Evolutionary conservation across 495 filamentous ascomycete species (phyloP).

Genomic region (Hypoxylon subgilvum): DNA sequence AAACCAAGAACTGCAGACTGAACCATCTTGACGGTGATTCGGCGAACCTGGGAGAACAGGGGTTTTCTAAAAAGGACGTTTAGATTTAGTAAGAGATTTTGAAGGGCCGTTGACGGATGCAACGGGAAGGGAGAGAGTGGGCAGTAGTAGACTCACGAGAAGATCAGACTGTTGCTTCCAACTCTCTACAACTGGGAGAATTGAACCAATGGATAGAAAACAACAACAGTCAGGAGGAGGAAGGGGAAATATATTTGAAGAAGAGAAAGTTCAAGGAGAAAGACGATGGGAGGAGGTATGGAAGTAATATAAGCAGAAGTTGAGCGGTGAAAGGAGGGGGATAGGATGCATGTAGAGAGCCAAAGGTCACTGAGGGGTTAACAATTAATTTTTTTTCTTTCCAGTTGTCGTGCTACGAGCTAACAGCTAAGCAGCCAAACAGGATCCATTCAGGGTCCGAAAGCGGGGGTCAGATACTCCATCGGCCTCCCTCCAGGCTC

Average conservation of each 20-base stretch:
- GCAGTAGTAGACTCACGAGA: conserved; percentile 32
- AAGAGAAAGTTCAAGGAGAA: not conserved
- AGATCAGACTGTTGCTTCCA: conserved; percentile 37
- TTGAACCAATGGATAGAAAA: conserved; percentile 23
- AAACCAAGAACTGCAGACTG: conserved; percentile 78
- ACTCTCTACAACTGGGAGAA: conserved; percentile 26
- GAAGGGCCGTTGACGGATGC: too few relatives aligned
- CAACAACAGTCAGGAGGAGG: conserved; percentile 26
- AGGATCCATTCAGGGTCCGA: conserved; percentile 36
- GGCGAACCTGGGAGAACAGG: conserved; percentile 28
- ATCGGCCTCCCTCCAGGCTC: not conserved
- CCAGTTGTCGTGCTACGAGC: conserved; percentile 34
- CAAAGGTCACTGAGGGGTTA: conserved; percentile 45
- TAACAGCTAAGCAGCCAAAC: conserved; percentile 12
- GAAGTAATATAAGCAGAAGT: conserved; percentile 19
- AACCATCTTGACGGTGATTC: conserved; percentile 69
- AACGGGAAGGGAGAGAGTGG: conserved; percentile 11
- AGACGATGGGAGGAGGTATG: conserved; percentile 17
- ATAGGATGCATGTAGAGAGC: too few relatives aligned
- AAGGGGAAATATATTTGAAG: conserved; percentile 21
- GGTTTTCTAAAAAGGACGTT: conserved; percentile 22
- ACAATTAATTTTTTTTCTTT: conserved; percentile 35
- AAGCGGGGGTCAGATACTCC: conserved; percentile 40
- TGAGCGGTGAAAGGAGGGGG: conserved; percentile 35
- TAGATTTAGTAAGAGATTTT: conserved; percentile 4